These are phyloP conservation scores for Clausena lansium DNA, from an alignment of 345 rosid species.

Conservation along the genomic window DNA sequence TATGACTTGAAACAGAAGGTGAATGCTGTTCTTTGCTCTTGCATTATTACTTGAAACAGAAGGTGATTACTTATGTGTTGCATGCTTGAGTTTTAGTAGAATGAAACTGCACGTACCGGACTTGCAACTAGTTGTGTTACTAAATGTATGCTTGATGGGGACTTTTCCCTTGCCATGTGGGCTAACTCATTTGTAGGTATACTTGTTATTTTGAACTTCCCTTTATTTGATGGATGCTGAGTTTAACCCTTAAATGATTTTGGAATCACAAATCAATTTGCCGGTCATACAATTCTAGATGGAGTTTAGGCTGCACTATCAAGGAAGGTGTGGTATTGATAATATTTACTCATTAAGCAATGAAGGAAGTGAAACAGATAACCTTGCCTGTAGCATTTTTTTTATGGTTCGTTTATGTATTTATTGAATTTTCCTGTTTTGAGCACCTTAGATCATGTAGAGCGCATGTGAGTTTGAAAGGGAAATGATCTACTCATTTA, in stretches of 20 bases:
- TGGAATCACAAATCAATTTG: background rate
- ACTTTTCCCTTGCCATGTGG: background rate
- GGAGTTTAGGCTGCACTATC: background rate
- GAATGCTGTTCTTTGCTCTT: background rate
- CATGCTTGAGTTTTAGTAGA: background rate
- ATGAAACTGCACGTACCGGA: background rate
- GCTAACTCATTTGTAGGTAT: background rate
- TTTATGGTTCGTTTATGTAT: background rate
- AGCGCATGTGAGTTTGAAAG: background rate
- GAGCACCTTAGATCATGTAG: background rate
- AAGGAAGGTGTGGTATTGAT: background rate
- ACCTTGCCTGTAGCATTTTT: background rate
- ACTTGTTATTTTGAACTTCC: background rate
- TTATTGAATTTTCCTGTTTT: background rate
- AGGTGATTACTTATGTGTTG: constrained; percentile 48
- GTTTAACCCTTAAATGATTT: no score
- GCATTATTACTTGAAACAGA: constrained; percentile 58
- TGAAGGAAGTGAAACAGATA: background rate
- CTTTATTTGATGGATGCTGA: background rate
- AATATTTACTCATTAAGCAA: background rate
- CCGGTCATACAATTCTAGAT: background rate
- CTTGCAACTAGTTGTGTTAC: background rate
- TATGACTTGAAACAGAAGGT: constrained; percentile 89
- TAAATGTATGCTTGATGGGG: background rate
- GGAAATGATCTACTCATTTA: background rate